These are phyloP conservation scores for Boletus rubroflammeus DNA, from an alignment of 768 basidiomycete genomes.

Conservation along the genomic window DNA sequence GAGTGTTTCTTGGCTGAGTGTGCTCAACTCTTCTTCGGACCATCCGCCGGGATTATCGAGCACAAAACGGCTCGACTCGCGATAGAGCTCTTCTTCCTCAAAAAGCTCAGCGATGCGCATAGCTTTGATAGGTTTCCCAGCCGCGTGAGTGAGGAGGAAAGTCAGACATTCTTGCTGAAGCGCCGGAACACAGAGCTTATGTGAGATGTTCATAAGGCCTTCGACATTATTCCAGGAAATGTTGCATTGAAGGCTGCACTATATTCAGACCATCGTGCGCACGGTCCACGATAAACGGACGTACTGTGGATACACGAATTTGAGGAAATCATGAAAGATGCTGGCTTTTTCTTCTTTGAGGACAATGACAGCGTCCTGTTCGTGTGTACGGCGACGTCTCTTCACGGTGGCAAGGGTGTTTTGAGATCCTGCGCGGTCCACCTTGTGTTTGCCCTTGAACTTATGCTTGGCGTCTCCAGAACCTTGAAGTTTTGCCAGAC, in stretches of 20 bases:
- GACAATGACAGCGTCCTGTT: conserved; percentile 80
- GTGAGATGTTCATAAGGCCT: conserved; percentile 84
- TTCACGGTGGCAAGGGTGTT: conserved; percentile 40
- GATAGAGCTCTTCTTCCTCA: conserved; percentile 85
- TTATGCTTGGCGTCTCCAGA: conserved; percentile 20
- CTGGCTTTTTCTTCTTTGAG: conserved; percentile 87
- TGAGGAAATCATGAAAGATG: conserved; percentile 91
- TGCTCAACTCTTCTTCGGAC: conserved; percentile 75
- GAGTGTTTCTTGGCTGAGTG: conserved; percentile 76
- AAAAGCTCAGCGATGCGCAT: conserved; percentile 90
- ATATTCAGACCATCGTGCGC: conserved; percentile 2
- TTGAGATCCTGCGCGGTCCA: conserved; percentile 18
- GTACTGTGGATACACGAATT: conserved; percentile 91
- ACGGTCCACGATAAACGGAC: conserved; percentile 22
- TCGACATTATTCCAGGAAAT: conserved; percentile 96
- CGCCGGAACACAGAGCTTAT: conserved; percentile 81
- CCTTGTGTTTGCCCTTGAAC: conserved; percentile 23
- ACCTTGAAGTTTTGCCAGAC: conserved; percentile 60
- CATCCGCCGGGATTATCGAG: conserved; percentile 89
- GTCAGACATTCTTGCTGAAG: conserved; percentile 79
- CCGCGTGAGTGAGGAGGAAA: conserved; percentile 89
- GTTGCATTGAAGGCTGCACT: conserved; percentile 73
- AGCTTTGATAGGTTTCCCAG: conserved; percentile 89
- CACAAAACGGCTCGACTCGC: conserved; percentile 88
- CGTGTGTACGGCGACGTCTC: conserved; percentile 41